phyloP scores from a whole-genome alignment of 148 eudicot genomes.

The Rhododendron simsii region DNA sequence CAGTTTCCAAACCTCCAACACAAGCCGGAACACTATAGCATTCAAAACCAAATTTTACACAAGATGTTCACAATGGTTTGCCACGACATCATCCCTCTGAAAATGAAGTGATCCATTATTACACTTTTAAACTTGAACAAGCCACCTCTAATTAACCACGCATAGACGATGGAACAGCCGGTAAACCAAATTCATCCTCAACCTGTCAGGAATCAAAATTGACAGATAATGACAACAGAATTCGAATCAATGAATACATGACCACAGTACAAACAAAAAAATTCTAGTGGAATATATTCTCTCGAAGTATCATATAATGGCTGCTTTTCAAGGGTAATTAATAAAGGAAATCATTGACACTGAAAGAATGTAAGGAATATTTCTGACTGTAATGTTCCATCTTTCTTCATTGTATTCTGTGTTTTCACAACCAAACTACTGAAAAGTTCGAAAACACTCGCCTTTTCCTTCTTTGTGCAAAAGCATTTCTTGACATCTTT shows the following conservation, averaged over 20 bases:
- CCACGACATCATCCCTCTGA: background rate
- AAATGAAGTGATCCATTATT: background rate
- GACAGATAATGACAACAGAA: background rate
- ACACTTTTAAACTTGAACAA: background rate
- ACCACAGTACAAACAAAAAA: background rate
- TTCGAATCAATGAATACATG: background rate
- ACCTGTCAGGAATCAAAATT: constrained; percentile 27
- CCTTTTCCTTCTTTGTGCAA: background rate
- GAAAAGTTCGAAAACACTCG: background rate
- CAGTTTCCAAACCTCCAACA: background rate
- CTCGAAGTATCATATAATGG: background rate
- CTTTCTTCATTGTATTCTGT: background rate
- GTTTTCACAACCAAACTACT: background rate
- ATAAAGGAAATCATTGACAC: background rate
- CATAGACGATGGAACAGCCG: constrained; percentile 65
- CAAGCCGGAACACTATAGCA: background rate
- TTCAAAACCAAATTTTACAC: background rate
- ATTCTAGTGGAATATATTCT: background rate
- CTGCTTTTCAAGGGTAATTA: background rate
- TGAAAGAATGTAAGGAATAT: background rate
- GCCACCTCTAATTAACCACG: constrained; percentile 40
- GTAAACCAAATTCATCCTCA: constrained; percentile 73
- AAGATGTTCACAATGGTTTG: constrained; percentile 2
- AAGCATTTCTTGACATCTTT: background rate
- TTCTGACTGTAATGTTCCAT: background rate